These are phyloP conservation scores for Vaucheria bursata DNA, from an alignment of 352 stramenopile species.

Conservation along the genomic window DNA sequence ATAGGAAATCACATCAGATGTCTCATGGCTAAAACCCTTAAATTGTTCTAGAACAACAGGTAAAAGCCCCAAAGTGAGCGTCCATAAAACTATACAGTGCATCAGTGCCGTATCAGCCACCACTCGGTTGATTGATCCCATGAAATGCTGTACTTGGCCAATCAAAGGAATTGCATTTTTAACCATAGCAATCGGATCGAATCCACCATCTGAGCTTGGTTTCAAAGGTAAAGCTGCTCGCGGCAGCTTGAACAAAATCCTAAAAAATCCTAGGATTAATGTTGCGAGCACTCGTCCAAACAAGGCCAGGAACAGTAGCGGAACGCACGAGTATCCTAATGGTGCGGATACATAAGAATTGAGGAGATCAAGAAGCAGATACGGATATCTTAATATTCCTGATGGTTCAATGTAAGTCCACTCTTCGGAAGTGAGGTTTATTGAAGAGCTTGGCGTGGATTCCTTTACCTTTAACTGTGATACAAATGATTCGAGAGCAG, in stretches of 20 bases:
- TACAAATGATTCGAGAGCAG: background rate
- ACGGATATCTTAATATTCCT: no score
- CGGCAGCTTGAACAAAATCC: background rate
- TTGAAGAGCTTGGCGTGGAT: no score
- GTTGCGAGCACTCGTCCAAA: background rate
- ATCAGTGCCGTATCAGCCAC: background rate
- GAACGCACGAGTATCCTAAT: background rate
- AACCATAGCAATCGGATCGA: background rate
- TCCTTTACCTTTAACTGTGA: background rate
- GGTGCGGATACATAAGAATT: background rate
- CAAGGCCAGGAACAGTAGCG: background rate
- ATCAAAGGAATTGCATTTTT: background rate
- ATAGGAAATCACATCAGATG: no score
- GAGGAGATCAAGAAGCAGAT: background rate
- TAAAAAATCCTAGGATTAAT: background rate
- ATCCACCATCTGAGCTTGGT: background rate
- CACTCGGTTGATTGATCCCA: background rate
- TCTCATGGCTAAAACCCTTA: background rate
- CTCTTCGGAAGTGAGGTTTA: no score
- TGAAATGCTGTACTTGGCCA: background rate
- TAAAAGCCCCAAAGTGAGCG: background rate
- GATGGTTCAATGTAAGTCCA: no score
- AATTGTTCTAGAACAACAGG: background rate
- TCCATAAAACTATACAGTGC: background rate
- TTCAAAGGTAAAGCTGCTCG: background rate